phyloP scores from a whole-genome alignment of 441 rosid genomes.

The Breynia disticha region DNA sequence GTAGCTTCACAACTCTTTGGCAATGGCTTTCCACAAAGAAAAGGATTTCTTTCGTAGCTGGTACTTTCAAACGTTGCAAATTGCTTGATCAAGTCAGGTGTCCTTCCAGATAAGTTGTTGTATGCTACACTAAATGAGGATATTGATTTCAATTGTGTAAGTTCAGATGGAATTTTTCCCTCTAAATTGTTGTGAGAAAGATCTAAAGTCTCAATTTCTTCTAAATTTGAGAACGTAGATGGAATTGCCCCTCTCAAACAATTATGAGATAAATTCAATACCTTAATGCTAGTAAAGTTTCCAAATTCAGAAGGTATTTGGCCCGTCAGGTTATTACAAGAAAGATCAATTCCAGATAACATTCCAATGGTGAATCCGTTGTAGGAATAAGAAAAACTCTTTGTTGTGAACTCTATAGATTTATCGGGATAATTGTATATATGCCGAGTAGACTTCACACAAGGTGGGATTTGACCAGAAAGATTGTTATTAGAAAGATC shows the following conservation, averaged over 20 bases:
- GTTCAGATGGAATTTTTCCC: neutral
- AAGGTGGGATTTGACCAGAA: too few species aligned
- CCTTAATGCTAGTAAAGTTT: neutral
- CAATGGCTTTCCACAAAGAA: neutral
- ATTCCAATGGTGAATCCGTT: neutral
- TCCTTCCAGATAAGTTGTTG: neutral
- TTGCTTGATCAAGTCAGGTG: neutral
- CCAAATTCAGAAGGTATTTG: slow-evolving; percentile 14
- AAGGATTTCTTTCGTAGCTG: neutral
- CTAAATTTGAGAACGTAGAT: neutral
- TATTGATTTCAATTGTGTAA: neutral
- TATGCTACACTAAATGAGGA: neutral
- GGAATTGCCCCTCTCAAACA: slow-evolving; percentile 12
- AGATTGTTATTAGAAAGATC: too few species aligned
- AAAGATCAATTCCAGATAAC: slow-evolving; percentile 22
- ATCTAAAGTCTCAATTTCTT: neutral
- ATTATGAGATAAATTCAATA: slow-evolving; percentile 11
- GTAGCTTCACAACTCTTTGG: neutral
- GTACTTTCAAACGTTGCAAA: neutral
- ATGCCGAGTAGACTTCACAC: neutral
- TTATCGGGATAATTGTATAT: neutral
- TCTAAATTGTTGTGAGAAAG: neutral
- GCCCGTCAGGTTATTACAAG: slow-evolving; percentile 10
- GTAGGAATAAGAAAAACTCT: slow-evolving; percentile 5
- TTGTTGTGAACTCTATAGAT: slow-evolving; percentile 7